Conservation (phyloP, 805 yeast genomes). For the Spathaspora sp. region DNA sequence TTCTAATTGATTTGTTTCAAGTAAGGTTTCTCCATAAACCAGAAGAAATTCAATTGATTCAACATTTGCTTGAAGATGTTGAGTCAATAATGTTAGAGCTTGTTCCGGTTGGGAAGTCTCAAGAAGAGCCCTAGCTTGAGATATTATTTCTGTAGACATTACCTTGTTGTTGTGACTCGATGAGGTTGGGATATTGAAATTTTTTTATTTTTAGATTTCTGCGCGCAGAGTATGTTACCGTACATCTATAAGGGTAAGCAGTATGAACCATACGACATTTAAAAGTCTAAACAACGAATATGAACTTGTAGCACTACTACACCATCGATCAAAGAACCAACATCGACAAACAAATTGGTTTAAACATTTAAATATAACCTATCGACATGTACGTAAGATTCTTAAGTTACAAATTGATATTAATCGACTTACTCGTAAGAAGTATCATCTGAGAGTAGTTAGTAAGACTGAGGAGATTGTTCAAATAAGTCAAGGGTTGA, state of each 20-base stretch:
- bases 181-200: background rate
- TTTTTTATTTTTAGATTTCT: background rate
- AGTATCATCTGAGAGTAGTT: slow-evolving; percentile 3
- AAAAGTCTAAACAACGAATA: slow-evolving; percentile 40
- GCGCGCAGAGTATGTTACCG: background rate
- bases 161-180: background rate
- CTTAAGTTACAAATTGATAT: slow-evolving; percentile 19
- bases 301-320: slow-evolving; percentile 55
- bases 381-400: slow-evolving; percentile 48
- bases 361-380: slow-evolving; percentile 60
- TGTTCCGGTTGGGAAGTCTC: slow-evolving; percentile 49
- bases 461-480: slow-evolving; percentile 12
- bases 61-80: slow-evolving; percentile 24
- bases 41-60: slow-evolving; percentile 48
- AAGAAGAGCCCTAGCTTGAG: slow-evolving; percentile 41
- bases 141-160: slow-evolving; percentile 8
- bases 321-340: slow-evolving; percentile 74
- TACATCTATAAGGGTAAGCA: background rate
- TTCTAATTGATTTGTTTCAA: slow-evolving; percentile 79
- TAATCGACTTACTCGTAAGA: slow-evolving; percentile 4
- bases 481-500: slow-evolving; percentile 22
- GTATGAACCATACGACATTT: slow-evolving; percentile 1
- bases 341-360: slow-evolving; percentile 77
- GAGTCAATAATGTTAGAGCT: slow-evolving; percentile 48
- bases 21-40: slow-evolving; percentile 67